phyloP scores from a whole-genome alignment of 2,329 filamentous ascomycete genomes.

The Orbilia brochopaga region DNA sequence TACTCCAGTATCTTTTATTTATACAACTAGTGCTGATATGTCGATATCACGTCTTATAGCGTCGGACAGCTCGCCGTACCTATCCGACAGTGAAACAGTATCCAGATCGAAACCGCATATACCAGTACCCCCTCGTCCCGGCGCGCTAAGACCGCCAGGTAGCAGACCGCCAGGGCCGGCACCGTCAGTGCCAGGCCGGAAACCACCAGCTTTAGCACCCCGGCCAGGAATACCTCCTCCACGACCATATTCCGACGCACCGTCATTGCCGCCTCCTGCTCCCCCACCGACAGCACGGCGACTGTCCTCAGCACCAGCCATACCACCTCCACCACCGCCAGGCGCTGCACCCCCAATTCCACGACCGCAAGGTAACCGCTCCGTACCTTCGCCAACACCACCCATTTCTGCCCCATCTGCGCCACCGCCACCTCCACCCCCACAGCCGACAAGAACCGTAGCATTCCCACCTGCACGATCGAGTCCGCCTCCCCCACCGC shows the following conservation, averaged over 20 bases:
- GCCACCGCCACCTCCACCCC: conserved; percentile 58
- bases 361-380: conserved; percentile 69
- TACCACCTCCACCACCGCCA: conserved; percentile 68
- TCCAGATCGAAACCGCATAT: conserved; percentile 65
- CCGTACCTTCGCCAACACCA: conserved; percentile 56
- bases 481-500: conserved; percentile 56
- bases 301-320: conserved; percentile 66
- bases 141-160: conserved; percentile 62
- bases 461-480: conserved; percentile 60
- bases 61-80: conserved; percentile 72
- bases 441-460: conserved; percentile 59
- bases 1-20: background rate
- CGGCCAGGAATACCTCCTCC: conserved; percentile 64
- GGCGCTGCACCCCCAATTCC: conserved; percentile 63
- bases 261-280: conserved; percentile 65
- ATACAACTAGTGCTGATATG: conserved; percentile 18
- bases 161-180: conserved; percentile 65
- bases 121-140: conserved; percentile 65
- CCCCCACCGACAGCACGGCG: conserved; percentile 67
- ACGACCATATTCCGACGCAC: conserved; percentile 47
- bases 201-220: conserved; percentile 62
- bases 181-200: conserved; percentile 61
- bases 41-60: conserved; percentile 61
- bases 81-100: conserved; percentile 78
- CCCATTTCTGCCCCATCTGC: conserved; percentile 57